phyloP scores from a whole-genome alignment of 352 stramenopile genomes.

The Phytophthora sansomeana region DNA sequence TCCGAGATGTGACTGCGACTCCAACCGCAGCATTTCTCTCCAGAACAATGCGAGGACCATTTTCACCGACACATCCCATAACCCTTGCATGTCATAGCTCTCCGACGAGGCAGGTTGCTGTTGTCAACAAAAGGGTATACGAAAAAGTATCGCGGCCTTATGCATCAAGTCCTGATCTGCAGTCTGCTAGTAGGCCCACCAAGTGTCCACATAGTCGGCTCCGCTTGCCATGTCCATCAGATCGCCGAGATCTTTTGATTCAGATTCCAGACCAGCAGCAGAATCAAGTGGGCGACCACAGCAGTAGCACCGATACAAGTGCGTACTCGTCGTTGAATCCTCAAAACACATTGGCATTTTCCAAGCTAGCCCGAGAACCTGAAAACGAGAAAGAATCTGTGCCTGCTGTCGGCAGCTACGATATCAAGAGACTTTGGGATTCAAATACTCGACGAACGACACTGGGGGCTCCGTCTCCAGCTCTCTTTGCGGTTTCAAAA shows the following conservation, averaged over 20 bases:
- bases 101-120: background rate
- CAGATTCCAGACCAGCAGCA: conserved; percentile 16
- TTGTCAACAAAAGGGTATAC: background rate
- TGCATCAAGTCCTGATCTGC: conserved; percentile 4
- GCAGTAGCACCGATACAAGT: background rate
- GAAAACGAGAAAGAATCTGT: conserved; percentile 3
- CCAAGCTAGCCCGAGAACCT: conserved; percentile 17
- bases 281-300: conserved; percentile 1
- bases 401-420: conserved; percentile 46
- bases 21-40: conserved; percentile 47
- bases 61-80: conserved; percentile 7
- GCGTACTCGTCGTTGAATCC: conserved; percentile 31
- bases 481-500: conserved; percentile 52
- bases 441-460: conserved; percentile 9
- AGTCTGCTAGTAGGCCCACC: background rate
- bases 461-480: conserved; percentile 36
- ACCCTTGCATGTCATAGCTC: conserved; percentile 14
- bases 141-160: conserved; percentile 9
- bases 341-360: conserved; percentile 23
- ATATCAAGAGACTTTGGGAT: conserved; percentile 63
- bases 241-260: conserved; percentile 5
- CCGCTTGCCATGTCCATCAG: conserved; percentile 14
- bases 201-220: conserved; percentile 29
- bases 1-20: conserved; percentile 20
- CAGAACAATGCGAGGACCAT: conserved; percentile 14